Percentiles rank a stretch among this genome's conserved stretches.
Conservation (phyloP, 2,329 filamentous ascomycete species). For the Nigrospora oryzae region DNA sequence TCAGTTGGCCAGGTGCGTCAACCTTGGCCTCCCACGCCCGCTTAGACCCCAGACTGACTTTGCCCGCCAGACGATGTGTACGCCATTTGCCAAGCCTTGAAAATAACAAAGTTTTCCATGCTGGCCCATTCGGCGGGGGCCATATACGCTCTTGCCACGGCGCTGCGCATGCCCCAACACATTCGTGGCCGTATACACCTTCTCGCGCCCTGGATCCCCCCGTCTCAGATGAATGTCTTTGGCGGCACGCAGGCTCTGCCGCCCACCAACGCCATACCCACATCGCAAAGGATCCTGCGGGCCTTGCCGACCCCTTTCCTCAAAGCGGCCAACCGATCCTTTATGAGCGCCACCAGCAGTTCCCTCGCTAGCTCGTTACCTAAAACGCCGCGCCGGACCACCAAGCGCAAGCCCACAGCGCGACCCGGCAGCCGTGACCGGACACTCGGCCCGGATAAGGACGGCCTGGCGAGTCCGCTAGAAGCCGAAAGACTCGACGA, state of each 20-base stretch:
- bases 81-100: conserved; percentile 83
- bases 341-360: conserved; percentile 86
- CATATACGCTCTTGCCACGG: conserved; percentile 95
- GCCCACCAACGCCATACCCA: conserved; percentile 79
- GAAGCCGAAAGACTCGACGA: background rate
- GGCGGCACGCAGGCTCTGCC: conserved; percentile 65
- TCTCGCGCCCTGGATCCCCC: conserved; percentile 93
- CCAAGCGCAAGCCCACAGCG: conserved; percentile 47
- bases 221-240: conserved; percentile 80
- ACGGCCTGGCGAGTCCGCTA: conserved; percentile 27
- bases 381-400: conserved; percentile 48
- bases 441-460: conserved; percentile 36
- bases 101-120: conserved; percentile 93
- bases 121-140: conserved; percentile 93
- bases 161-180: conserved; percentile 89
- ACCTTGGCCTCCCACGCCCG: background rate
- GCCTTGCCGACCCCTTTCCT: conserved; percentile 84
- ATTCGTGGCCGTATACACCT: conserved; percentile 92
- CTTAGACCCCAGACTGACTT: conserved; percentile 15
- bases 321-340: conserved; percentile 90
- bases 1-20: conserved; percentile 82
- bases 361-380: conserved; percentile 74
- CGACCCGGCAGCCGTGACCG: conserved; percentile 23
- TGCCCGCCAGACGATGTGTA: conserved; percentile 63
- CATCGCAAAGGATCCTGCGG: conserved; percentile 82